Base-by-base conservation (phyloP, 2,329 filamentous ascomycete genomes). In the Rosellinia necatrix region DNA sequence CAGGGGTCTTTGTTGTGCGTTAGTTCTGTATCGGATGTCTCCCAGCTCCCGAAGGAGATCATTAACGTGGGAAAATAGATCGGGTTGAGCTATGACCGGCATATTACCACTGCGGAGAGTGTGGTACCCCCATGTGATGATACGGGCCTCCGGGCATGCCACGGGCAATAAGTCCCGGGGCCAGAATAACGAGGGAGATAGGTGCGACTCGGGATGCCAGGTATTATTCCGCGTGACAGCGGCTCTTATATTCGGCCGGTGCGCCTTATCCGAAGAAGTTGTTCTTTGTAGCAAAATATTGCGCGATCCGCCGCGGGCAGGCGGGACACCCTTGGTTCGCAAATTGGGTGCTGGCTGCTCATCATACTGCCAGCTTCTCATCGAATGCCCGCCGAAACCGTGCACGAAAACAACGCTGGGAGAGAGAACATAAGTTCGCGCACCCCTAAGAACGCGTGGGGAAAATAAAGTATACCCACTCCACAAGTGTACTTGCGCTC, bases 331-430 rank as follows among this genome's bases (percentile, higher is more conserved):
- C 19, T 15, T 43, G 3, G 32, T 15, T 22, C 37, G 29, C 46
- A 17, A 17, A 9, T 6, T 7, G n/a, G 41, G 24, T 10, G 27
- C 10, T 22, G 9, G 25, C 10, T 19, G 35, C 17, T 30, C 48
- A 15, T 61, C 52, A 25, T 38, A 43, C 40, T 59, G 56, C 59
- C 59, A 61, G 12, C 46, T 59, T 24, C 42, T 43, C 50, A 59
- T 48, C 13, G 56, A 53, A 40, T 61, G 56, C n/a, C 59, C 59
- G 12, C 59, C 59, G 21, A 61, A 57, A 0, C 59, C 59, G 44
- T 61, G 59, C n/a, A 57, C 38, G 15, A 61, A 47, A 21, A 61
- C 50, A 10, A 61, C 29, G 15, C 59, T 61, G 4, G 24, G 15
- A 40, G n/a, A 6, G 3, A 3, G 1, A 27, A 35, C 10, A 49